A percentile compares a stretch with the other conserved stretches of the same genome.
Conservation (phyloP, 2,329 filamentous ascomycete genomes). For the Elsinoe arachidis region DNA sequence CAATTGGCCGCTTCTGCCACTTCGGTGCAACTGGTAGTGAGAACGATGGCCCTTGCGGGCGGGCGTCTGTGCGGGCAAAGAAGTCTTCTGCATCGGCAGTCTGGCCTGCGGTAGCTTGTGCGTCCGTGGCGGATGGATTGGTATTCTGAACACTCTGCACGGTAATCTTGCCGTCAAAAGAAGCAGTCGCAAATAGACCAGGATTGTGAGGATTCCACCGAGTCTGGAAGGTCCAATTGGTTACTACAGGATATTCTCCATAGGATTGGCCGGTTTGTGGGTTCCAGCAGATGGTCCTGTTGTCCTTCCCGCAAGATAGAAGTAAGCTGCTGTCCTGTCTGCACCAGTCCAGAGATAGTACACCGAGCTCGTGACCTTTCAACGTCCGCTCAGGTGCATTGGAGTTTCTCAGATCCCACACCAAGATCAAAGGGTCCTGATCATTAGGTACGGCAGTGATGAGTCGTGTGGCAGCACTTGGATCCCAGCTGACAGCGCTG, state of each 20-base stretch:
- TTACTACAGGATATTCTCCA: constrained; percentile 91
- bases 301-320: constrained; percentile 93
- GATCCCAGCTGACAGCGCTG: constrained; percentile 95
- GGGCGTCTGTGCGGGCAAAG: constrained; percentile 84
- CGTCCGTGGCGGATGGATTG: constrained; percentile 55
- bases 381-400: constrained; percentile 86
- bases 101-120: constrained; percentile 54
- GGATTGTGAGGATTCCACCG: constrained; percentile 91
- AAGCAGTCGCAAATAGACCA: constrained; percentile 84
- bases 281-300: constrained; percentile 92
- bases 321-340: constrained; percentile 79
- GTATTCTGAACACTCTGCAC: constrained; percentile 93
- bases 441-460: constrained; percentile 88
- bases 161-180: constrained; percentile 93
- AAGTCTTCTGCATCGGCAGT: constrained; percentile 87
- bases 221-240: constrained; percentile 98
- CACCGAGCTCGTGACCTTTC: constrained; percentile 86
- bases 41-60: constrained; percentile 85
- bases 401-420: constrained; percentile 95
- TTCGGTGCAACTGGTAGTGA: constrained; percentile 76
- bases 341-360: constrained; percentile 94
- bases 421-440: constrained; percentile 72
- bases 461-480: constrained; percentile 83
- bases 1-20: constrained; percentile 79
- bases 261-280: constrained; percentile 79